Base-by-base conservation (phyloP, 805 yeast species). In the Tetrapisispora iriomotensis region DNA sequence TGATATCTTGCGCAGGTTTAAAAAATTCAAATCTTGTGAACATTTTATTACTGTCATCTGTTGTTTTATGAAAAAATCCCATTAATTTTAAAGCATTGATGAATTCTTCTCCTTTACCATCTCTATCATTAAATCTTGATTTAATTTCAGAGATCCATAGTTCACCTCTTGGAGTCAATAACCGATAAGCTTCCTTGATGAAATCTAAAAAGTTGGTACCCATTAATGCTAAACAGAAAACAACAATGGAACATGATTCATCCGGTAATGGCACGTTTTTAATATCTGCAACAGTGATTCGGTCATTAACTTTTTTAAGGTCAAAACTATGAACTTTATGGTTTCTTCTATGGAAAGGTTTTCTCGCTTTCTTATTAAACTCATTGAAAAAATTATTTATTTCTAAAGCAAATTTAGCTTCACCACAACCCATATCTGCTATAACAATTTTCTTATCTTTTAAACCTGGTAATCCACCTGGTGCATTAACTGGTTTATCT, bases 401-500 rank as follows among this genome's bases (percentile, higher is more conserved):
- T 49, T 86, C 83, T 29, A 68, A 61, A 1, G 95, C 78, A 34
- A 92, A 70, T 51, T 83, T 82, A 0, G 97, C 98, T 61, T 92
- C 98, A 40, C 98, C 99, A 61, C 98, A 92, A 9, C 98, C 99
- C 97, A 92, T 90, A 64, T 92, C 98, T 0, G 97, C 96, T 43
- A 92, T 73, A 3, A 82, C 86, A 27, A 90, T 77, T 43, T 72
- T 71, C 34, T 69, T 73, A 14, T 51, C 51, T 7, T 57, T 60
- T 28, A 77, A 56, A 15, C 92, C 94, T 1, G 96, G 96, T 40
- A 88, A 70, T 2, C 96, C 97, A 47, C 97, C 97, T 4, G 97
- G 97, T 0, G 96, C 95, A 60, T 82, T 85, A 4, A 87, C 76
- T n/a, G 80, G 78, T 53, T 72, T 80, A 10, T 67, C 58, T 1